Conservation (phyloP, 2,329 filamentous ascomycete genomes). For the Penicillium brevicompactum region DNA sequence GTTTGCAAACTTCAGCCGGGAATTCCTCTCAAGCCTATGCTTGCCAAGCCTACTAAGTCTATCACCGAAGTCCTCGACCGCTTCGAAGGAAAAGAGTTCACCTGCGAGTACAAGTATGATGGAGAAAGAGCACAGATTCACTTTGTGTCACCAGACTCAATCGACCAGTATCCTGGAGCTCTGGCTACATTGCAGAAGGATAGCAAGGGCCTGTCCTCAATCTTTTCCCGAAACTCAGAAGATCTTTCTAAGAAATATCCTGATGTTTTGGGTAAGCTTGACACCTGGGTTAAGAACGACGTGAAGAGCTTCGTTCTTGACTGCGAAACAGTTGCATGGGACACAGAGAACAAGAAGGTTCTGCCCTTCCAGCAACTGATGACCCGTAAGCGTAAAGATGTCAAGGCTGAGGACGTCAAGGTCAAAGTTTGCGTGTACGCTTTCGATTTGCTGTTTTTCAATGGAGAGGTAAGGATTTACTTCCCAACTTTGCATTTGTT, state of each 20-base stretch:
- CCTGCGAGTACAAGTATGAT: conserved; percentile 99
- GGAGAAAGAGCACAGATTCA: conserved; percentile 98
- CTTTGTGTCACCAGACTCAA: conserved; percentile 82
- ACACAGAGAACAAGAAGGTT: conserved; percentile 91
- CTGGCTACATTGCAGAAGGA: conserved; percentile 66
- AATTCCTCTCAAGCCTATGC: conserved; percentile 95
- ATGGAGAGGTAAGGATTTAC: conserved; percentile 66
- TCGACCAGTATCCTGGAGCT: conserved; percentile 67
- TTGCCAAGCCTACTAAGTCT: conserved; percentile 96
- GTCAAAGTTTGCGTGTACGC: conserved; percentile 97
- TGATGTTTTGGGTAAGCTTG: conserved; percentile 85
- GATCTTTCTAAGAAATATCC: conserved; percentile 97
- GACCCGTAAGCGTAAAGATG: conserved; percentile 97
- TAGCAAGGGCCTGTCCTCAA: conserved; percentile 75
- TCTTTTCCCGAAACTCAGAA: conserved; percentile 97
- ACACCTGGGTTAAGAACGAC: conserved; percentile 83
- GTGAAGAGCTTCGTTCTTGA: conserved; percentile 98
- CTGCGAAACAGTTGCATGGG: conserved; percentile 97
- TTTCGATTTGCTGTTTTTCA: conserved; percentile 91
- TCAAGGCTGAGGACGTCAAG: conserved; percentile 92
- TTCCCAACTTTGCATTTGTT: background rate
- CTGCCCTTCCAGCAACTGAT: conserved; percentile 96
- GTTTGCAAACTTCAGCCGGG: conserved; percentile 90
- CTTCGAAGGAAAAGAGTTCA: conserved; percentile 93
- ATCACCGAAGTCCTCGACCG: conserved; percentile 97